A percentile compares a stretch with the other conserved stretches of the same genome.
Evolutionary conservation across 208 protist species (phyloP).

Genomic region (Acanthamoeba rhysodes): DNA sequence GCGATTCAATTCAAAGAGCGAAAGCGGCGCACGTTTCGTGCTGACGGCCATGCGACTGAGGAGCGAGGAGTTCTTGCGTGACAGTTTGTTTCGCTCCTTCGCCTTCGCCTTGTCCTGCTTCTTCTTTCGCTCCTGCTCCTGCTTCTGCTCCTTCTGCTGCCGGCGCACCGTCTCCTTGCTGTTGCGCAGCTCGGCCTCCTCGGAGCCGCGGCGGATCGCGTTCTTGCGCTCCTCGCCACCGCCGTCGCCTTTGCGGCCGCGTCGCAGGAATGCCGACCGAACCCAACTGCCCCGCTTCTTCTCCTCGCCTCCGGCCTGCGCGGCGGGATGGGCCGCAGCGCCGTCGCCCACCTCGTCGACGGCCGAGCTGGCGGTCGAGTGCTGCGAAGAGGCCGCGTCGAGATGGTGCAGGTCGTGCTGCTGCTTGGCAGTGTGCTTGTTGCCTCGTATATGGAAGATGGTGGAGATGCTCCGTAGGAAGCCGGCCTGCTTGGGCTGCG

Average conservation of each 20-base stretch:
- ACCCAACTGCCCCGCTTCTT: slow-evolving; percentile 10
- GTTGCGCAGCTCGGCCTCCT: slow-evolving; percentile 11
- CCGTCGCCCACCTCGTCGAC: not conserved
- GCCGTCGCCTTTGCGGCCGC: not conserved
- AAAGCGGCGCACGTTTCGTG: not conserved
- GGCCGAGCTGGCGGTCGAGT: not conserved
- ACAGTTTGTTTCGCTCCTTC: slow-evolving; percentile 57
- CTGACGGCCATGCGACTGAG: slow-evolving; percentile 51
- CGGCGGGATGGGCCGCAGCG: not conserved
- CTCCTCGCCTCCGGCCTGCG: not conserved
- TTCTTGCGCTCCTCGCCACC: not conserved
- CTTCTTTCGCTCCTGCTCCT: slow-evolving; percentile 17
- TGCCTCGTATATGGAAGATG: slow-evolving; percentile 1
- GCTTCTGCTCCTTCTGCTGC: slow-evolving; percentile 1
- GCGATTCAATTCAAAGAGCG: not conserved
- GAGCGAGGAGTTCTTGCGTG: slow-evolving; percentile 65
- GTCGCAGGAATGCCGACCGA: not conserved
- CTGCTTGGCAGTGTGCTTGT: not conserved
- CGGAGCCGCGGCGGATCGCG: not conserved
- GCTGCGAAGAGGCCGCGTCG: not conserved
- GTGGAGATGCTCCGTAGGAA: slow-evolving; percentile 63
- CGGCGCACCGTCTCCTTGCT: slow-evolving; percentile 23
- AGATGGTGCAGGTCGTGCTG: not conserved
- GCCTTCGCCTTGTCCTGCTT: not conserved
- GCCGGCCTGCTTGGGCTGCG: not conserved